Conservation (phyloP, 192 early-diverging fungal genomes). For the Coemansia sp. region DNA sequence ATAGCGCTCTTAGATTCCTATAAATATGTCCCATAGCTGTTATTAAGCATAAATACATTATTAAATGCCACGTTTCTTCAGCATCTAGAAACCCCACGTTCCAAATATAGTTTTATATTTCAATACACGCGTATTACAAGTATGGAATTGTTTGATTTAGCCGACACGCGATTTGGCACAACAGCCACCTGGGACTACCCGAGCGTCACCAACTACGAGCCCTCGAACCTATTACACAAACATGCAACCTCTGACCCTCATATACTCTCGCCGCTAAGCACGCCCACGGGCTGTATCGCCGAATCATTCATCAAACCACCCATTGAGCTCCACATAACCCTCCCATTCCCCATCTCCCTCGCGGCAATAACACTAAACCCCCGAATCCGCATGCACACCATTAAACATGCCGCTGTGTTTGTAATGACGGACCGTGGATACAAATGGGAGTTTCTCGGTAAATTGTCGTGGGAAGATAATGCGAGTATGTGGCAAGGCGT, state of each 20-base stretch:
- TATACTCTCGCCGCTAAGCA: not conserved
- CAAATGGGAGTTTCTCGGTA: constrained; percentile 11
- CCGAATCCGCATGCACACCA: constrained; percentile 11
- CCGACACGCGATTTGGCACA: constrained; percentile 22
- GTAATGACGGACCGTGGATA: not conserved
- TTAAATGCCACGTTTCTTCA: too few relatives aligned
- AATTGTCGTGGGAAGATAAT: not conserved
- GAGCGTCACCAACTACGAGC: constrained; percentile 20
- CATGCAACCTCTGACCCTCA: not conserved
- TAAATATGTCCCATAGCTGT: too few relatives aligned
- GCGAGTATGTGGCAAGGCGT: not conserved
- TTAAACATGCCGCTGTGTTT: constrained; percentile 1
- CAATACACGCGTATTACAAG: too few relatives aligned
- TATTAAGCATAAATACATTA: too few relatives aligned
- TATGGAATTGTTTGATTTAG: constrained; percentile 31
- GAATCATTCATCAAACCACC: constrained; percentile 36
- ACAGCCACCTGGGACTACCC: constrained; percentile 5
- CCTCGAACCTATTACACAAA: constrained; percentile 10
- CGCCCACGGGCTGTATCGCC: constrained; percentile 13
- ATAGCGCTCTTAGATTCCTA: too few relatives aligned
- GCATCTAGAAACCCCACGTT: too few relatives aligned
- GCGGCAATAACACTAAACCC: constrained; percentile 20
- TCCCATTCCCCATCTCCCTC: constrained; percentile 16
- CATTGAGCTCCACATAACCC: constrained; percentile 8
- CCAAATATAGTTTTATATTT: too few relatives aligned